Evolutionary conservation across 371 early-diverging fungal species (phyloP), one percentile per base, ranked within the genome.

Genomic region (Syncephalis plumigaleata): DNA sequence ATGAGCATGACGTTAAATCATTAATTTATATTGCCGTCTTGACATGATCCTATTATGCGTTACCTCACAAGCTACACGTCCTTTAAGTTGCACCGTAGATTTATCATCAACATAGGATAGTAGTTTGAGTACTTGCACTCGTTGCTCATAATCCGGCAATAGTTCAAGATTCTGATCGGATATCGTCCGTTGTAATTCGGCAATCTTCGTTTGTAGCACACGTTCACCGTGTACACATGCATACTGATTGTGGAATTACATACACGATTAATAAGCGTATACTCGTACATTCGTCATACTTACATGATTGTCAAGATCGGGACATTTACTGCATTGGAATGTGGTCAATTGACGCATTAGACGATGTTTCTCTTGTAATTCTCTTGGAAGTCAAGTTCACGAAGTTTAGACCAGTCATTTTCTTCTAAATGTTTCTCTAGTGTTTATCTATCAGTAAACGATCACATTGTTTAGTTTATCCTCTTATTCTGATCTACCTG

Each of bases 41-140:
- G n/a, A n/a, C n/a, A n/a, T n/a, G n/a, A n/a, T n/a, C n/a, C n/a
- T n/a, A n/a, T n/a, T n/a, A n/a, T n/a, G n/a, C n/a, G n/a, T n/a
- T n/a, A 88, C 79, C 66, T 98, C 98, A 64, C 97, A 97, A 1
- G 97, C 99, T n/a, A 99, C 91, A 20, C 91, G 83, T n/a, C 99
- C 99, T 70, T 99, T 99, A 37, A 98, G 77, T 48, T 86, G 81
- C 2, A 96, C 91, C 0, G 87, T 85, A 39, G 78, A 74, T 47
- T 71, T 70, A 47, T 81, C 82, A 46, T 89, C 90, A 42, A 92
- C 74, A 53, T 81, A 93, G 1, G 73, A 67, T 48, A 92, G 64
- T 13, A 58, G 60, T 49, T 79, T 72, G 31, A 96, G 72, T 5
- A 96, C 87, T 23, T 77, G 73, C 7, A 92, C 65, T 2, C 94